Base-by-base conservation (phyloP, 1,139 yeast species). In the Scheffersomyces insectosa region DNA sequence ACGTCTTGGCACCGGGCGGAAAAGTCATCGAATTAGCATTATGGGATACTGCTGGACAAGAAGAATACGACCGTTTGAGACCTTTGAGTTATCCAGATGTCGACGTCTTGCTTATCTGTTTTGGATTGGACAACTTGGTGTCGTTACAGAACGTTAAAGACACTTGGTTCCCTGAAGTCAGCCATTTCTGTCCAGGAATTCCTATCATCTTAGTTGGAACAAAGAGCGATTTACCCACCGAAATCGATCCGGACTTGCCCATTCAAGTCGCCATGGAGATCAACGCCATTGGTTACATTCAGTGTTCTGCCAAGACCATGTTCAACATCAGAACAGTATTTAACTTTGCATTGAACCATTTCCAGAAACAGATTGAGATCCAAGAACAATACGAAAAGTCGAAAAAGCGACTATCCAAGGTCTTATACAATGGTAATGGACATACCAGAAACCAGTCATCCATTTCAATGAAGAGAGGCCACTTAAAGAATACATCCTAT, bases 11-110 rank as follows among this genome's bases (percentile, higher is more conserved):
- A 0, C 83, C 88, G 1, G 67, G 68, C 41, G 75, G 73, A 34
- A 79, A 81, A 50, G 59, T 74, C n/a, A 77, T 84, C 45, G 95
- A 82, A 66, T 70, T 88, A 57, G 93, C 87, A 25, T 66, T 88
- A 37, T 88, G 96, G 95, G 98, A 91, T 63, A 89, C 97, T 0
- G 97, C 97, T 0, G 96, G 97, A 3, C 96, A 89, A 65, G 96
- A 89, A 64, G 96, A 88, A 62, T 89, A 88, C 61, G 95, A 87
- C 62, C 67, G 97, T 44, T 69, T 89, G 47, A 72, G 97, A 51
- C 95, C 96, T 8, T 71, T 90, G 44, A 80, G 88, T 46, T 90
- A 90, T 60, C 90, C 93, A 8, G 95, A 87, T 52, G 90, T 85
- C 3, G 88, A 88, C 60, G 66, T 89, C 2, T 65, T 89, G 20